Evolutionary conservation across 495 filamentous ascomycete genomes (phyloP).

Genomic region (Penicillium steckii): DNA sequence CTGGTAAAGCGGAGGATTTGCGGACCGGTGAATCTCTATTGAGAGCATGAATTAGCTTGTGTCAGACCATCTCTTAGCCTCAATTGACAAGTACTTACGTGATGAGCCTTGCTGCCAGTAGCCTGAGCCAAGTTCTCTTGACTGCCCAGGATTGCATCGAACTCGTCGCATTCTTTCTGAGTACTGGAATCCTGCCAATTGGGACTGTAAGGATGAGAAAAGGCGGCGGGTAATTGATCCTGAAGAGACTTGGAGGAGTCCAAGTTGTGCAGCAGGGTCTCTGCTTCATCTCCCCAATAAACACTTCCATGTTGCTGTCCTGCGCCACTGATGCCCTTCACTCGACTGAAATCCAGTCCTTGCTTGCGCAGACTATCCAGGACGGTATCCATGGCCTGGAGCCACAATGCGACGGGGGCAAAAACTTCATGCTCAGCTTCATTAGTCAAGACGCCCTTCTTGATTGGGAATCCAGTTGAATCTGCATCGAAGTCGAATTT

Average conservation of each 20-base stretch:
- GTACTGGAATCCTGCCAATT: constrained; percentile 99
- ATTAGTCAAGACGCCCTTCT: constrained; percentile 83
- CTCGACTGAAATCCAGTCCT: constrained; percentile 71
- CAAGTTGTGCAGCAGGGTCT: constrained; percentile 58
- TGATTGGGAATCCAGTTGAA: constrained; percentile 68
- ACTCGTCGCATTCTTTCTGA: constrained; percentile 83
- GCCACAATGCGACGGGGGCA: constrained; percentile 90
- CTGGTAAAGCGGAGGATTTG: constrained; percentile 87
- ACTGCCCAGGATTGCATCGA: constrained; percentile 69
- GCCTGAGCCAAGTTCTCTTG: constrained; percentile 66
- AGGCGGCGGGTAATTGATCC: constrained; percentile 69
- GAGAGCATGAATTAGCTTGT: neutral
- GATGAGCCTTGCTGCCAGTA: constrained; percentile 91
- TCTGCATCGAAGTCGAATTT: constrained; percentile 73
- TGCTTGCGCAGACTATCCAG: constrained; percentile 67
- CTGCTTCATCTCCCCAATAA: constrained; percentile 79
- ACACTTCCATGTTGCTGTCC: constrained; percentile 98
- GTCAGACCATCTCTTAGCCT: neutral
- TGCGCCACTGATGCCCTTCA: constrained; percentile 83
- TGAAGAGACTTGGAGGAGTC: constrained; percentile 59
- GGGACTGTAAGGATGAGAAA: constrained; percentile 84
- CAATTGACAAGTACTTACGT: constrained; percentile 55
- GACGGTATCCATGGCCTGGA: constrained; percentile 87
- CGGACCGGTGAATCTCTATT: constrained; percentile 96
- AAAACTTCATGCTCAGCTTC: constrained; percentile 81